phyloP scores from a whole-genome alignment of 495 filamentous ascomycete genomes.

The Annulohypoxylon stygium region DNA sequence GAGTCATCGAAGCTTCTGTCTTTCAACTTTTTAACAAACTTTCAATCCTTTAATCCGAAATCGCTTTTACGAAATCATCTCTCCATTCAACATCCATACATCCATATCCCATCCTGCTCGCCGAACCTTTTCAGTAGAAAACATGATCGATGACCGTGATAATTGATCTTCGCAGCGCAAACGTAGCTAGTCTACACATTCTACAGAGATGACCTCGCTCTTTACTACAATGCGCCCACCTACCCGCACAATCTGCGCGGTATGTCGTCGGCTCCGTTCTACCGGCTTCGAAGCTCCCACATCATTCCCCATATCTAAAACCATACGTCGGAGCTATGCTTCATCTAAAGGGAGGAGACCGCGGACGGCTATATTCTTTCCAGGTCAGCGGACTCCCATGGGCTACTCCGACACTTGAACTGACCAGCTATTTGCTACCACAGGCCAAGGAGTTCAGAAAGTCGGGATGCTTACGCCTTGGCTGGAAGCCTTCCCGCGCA shows the following conservation, averaged over 20 bases:
- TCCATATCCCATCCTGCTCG: too few relatives aligned
- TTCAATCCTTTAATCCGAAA: constrained; percentile 33
- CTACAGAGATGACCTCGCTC: constrained; percentile 48
- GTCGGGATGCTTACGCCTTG: constrained; percentile 91
- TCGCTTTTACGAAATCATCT: constrained; percentile 1
- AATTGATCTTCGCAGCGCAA: constrained; percentile 42
- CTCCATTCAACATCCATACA: background rate
- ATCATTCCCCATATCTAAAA: background rate
- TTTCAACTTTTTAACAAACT: constrained; percentile 18
- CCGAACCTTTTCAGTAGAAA: background rate
- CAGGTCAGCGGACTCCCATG: constrained; percentile 66
- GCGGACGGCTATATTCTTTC: constrained; percentile 86
- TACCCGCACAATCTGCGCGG: constrained; percentile 24
- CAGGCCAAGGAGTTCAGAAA: constrained; percentile 94
- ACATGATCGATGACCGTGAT: constrained; percentile 39
- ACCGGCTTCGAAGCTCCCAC: constrained; percentile 14
- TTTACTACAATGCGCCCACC: constrained; percentile 42
- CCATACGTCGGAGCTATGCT: constrained; percentile 31
- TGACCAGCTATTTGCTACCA: constrained; percentile 29
- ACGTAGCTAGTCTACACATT: constrained; percentile 46
- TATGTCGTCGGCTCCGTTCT: constrained; percentile 25
- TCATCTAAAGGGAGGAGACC: constrained; percentile 56
- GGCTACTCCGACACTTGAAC: background rate
- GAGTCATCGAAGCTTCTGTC: constrained; percentile 30
- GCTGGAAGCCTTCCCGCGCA: constrained; percentile 84